Evolutionary conservation across 2,329 filamentous ascomycete species (phyloP), one percentile per base, ranked within the genome.

Genomic region (Penicillium expansum): DNA sequence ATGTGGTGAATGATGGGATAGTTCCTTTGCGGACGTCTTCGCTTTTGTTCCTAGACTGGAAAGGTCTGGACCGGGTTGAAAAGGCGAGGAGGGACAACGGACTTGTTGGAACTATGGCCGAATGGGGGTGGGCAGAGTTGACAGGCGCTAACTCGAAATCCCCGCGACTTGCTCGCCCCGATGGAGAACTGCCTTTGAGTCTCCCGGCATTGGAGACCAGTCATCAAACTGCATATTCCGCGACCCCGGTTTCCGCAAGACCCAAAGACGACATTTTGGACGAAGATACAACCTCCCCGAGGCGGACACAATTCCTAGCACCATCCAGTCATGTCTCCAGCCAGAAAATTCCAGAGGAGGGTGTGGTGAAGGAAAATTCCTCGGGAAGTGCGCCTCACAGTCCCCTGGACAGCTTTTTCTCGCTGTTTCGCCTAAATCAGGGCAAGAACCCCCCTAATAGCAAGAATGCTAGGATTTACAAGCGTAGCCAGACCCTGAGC

Each of bases 1-100:
- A 97, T 68, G 92, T 97, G 13, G 93, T 97, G 64, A 97, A 97
- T 69, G 93, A 97, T 74, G 93, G 92, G 3, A 97, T 99, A 64
- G 94, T 99, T 5, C 94, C 94, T 3, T 78, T 99, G 33, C 86
- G 94, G 22, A 99, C 94, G 5, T 97, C 93, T 61, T 99, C 93
- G 73, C 79, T 99, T n/a, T 77, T 99, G 6, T 99, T 99, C 69
- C 79, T 99, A 1, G 94, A 99, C 71, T 99, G 94, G 94, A 89
- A 92, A 74, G 94, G 94, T 0, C 79, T 99, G 4, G 93, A 89
- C 5, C 88, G 91, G 38, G 94, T 99, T 1, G 92, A 97, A 64
- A 99, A 99, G 74, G 93, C 94, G 11, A 85, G 93, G 22, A 81
- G 94, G 71, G 93, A 96, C 71, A 96, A 92, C 59, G 93, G 93